Conservation (phyloP, 371 early-diverging fungal genomes). For the Funneliformis caledonium region DNA sequence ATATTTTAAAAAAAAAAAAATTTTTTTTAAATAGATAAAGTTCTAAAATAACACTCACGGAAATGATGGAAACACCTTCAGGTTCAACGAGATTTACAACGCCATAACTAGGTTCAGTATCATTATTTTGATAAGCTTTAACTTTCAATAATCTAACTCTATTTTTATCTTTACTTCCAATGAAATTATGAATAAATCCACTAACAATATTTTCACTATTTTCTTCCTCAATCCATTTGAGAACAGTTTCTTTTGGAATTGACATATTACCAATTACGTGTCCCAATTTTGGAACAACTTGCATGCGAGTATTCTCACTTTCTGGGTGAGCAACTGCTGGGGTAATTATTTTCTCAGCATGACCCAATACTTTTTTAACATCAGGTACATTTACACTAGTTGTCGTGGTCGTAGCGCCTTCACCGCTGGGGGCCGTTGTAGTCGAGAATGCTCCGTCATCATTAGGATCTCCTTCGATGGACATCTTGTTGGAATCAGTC, state of each 20-base stretch:
- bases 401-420: no score
- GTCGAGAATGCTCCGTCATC: neutral
- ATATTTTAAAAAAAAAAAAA: neutral
- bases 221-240: slow-evolving; percentile 19
- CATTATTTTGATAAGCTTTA: neutral
- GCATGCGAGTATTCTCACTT: neutral
- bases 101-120: slow-evolving; percentile 44
- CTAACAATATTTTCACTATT: neutral
- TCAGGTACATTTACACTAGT: no score
- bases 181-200: neutral
- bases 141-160: slow-evolving; percentile 7
- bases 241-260: slow-evolving; percentile 8
- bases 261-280: neutral
- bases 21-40: neutral
- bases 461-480: slow-evolving; percentile 41
- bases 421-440: no score
- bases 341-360: neutral
- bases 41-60: slow-evolving; percentile 36
- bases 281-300: neutral
- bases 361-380: neutral
- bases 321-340: neutral
- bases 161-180: neutral
- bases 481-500: slow-evolving; percentile 39
- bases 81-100: slow-evolving; percentile 62
- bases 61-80: slow-evolving; percentile 77